Evolutionary conservation across 106 monocot genomes (phyloP), one percentile per base, ranked within the genome.

Genomic region (Posidonia australis): DNA sequence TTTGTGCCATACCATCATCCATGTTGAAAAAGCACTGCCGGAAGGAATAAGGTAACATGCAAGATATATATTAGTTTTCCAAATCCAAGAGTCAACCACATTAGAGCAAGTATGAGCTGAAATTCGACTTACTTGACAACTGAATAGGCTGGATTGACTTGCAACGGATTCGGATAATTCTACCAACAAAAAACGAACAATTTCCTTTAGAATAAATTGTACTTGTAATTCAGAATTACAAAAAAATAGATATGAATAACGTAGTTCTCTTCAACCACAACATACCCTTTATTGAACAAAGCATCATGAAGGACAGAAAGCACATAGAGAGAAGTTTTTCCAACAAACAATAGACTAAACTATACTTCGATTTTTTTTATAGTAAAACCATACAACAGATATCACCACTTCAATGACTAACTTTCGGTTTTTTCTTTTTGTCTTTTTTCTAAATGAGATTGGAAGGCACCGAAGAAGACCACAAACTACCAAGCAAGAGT

Each of bases 21-120:
- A 25, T 44, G 58, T 78, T 29, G 44, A 83, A 75, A 45, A 75
- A 79, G 75, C 76, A 83, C 57, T 83, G 82, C 67, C 82, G 78
- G 71, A 19, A 56, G 13, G 45, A 51, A 63, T n/a, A 56, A 44
- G 26, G 11, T 1, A 46, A 11, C 21, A 31, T 67, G 42, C 46
- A 19, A 44, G 13, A 21, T 13, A 44, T n/a, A 62, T 20, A 11
- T 62, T 20, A 21, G 18, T 19, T 32, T 2, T 5, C 4, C 21
- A 42, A 22, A 13, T 10, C 19, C 21, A 44, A 44, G 24, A 12
- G 22, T 46, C 26, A 46, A 14, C 36, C 2, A 36, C 36, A 36
- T 36, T n/a, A 44, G 14, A 20, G 32, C 5, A 36, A 28, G 29
- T 19, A 36, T 6, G 13, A 23, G 28, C 2, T 56, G 13, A 49